Conservation (phyloP, 257 asterid species). For the Salvia rosmarinus region DNA sequence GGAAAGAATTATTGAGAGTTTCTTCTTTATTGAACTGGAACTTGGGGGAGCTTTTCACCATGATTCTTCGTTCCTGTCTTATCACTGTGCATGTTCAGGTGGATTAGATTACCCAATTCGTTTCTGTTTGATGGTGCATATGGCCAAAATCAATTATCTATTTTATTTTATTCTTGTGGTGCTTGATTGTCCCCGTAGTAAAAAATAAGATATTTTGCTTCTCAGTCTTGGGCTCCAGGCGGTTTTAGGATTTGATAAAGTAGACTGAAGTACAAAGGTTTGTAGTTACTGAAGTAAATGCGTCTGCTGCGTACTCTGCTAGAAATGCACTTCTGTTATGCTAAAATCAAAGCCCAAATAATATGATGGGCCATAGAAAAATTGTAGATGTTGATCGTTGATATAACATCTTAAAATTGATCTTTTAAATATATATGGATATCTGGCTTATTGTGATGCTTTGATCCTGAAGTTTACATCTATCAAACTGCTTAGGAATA, state of each 20-base stretch:
- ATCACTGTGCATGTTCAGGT: background rate
- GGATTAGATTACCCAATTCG: background rate
- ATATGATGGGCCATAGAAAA: background rate
- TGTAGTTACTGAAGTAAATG: background rate
- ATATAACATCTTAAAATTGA: background rate
- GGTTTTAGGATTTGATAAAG: background rate
- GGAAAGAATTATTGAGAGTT: too few species aligned
- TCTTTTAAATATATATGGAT: background rate
- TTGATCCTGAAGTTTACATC: background rate
- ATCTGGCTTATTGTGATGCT: background rate
- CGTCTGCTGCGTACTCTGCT: background rate
- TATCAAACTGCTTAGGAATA: conserved; percentile 6
- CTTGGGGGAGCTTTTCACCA: too few species aligned
- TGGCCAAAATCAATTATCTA: background rate
- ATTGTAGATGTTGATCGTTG: background rate
- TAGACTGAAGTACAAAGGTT: background rate
- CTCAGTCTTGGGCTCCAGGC: background rate
- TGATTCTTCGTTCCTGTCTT: background rate
- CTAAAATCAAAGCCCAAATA: background rate
- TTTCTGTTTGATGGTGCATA: background rate
- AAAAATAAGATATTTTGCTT: background rate
- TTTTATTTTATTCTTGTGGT: background rate
- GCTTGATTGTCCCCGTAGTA: background rate
- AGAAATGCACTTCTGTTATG: background rate
- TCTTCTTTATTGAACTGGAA: too few species aligned